Conservation (phyloP, 441 rosid genomes). For the Gossypium davidsonii region DNA sequence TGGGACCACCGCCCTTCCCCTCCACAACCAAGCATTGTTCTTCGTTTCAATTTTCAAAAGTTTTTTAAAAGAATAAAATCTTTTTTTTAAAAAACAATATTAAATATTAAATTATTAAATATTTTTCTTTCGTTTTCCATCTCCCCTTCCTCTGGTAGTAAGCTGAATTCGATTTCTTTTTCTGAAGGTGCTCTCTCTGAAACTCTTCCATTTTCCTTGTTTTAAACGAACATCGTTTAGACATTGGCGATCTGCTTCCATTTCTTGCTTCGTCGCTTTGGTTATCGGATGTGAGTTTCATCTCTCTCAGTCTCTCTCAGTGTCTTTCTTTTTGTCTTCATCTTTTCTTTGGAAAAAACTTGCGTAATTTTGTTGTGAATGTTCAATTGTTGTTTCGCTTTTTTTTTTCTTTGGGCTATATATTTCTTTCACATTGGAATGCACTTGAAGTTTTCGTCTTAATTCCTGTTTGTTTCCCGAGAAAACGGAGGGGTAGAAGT, state of each 20-base stretch:
- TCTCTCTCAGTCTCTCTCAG: not conserved
- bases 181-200: constrained; percentile 19
- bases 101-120: not conserved
- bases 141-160: constrained; percentile 29
- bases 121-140: constrained; percentile 42
- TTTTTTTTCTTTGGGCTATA: constrained; percentile 9
- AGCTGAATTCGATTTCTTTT: constrained; percentile 25
- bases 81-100: not conserved
- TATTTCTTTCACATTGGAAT: constrained; percentile 19
- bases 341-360: not conserved
- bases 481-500: constrained; percentile 11
- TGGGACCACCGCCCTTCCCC: constrained; percentile 54
- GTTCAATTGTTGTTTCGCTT: not conserved
- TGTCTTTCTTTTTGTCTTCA: not conserved
- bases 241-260: constrained; percentile 28
- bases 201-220: constrained; percentile 8
- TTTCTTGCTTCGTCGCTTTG: constrained; percentile 14
- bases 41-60: constrained; percentile 16
- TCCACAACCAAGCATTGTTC: constrained; percentile 54
- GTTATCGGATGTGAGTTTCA: constrained; percentile 35
- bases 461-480: constrained; percentile 20
- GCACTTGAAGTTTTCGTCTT: constrained; percentile 25
- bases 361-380: not conserved
- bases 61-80: not conserved
- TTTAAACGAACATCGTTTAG: constrained; percentile 16